Conservation (phyloP, 1,284 basidiomycete species). For the Anthracocystis setariae region DNA sequence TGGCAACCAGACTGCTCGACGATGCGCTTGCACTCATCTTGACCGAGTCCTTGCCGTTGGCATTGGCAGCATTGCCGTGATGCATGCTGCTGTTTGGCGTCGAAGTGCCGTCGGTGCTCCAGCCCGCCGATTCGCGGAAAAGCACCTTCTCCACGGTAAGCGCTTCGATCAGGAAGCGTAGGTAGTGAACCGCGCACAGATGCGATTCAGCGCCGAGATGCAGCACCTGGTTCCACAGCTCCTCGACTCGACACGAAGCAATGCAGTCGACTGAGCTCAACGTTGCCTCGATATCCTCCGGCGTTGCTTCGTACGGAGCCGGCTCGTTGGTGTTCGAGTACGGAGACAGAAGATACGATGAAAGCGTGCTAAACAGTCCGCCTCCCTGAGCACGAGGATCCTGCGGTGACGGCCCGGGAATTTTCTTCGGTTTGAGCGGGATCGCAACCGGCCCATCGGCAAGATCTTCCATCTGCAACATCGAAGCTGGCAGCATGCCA, state of each 20-base stretch:
- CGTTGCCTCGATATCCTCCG: slow-evolving; percentile 91
- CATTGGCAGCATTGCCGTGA: neutral
- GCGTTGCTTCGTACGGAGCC: slow-evolving; percentile 75
- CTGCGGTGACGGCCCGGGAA: slow-evolving; percentile 87
- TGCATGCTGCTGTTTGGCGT: slow-evolving; percentile 50
- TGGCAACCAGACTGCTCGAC: slow-evolving; percentile 19
- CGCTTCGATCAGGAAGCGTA: slow-evolving; percentile 89
- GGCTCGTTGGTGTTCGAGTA: slow-evolving; percentile 79
- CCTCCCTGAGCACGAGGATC: slow-evolving; percentile 80
- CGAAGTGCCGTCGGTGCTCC: slow-evolving; percentile 55
- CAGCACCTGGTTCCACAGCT: slow-evolving; percentile 91
- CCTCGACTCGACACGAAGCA: slow-evolving; percentile 89
- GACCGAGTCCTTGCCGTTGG: slow-evolving; percentile 39
- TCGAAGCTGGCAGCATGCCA: slow-evolving; percentile 79
- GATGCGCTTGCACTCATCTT: slow-evolving; percentile 50
- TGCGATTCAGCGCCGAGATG: slow-evolving; percentile 74
- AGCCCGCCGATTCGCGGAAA: slow-evolving; percentile 26
- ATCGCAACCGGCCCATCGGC: slow-evolving; percentile 41
- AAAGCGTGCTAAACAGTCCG: slow-evolving; percentile 90
- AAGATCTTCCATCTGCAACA: slow-evolving; percentile 98
- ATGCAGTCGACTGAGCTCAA: slow-evolving; percentile 95
- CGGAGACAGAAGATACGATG: slow-evolving; percentile 95
- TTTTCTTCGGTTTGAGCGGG: slow-evolving; percentile 56
- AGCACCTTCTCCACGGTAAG: slow-evolving; percentile 76
- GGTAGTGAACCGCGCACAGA: slow-evolving; percentile 81